Evolutionary conservation across 768 basidiomycete genomes (phyloP).

Genomic region (Lactarius deliciosus): DNA sequence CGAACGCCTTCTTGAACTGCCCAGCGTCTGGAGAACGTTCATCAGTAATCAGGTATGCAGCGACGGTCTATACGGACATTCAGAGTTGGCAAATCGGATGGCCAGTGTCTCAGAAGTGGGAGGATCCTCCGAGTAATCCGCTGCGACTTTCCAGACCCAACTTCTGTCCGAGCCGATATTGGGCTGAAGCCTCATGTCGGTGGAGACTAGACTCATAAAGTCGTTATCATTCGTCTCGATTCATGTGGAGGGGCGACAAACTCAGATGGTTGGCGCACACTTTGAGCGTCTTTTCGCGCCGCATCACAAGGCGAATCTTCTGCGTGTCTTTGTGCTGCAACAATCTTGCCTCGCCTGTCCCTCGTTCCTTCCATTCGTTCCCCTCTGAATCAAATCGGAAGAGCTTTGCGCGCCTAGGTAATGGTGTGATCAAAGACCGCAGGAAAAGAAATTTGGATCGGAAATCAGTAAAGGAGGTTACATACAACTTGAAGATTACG

Average conservation of each 20-base stretch:
- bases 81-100: constrained; percentile 95
- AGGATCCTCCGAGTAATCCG: constrained; percentile 90
- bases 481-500: constrained; percentile 93
- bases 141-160: constrained; percentile 98
- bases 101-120: constrained; percentile 94
- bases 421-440: constrained; percentile 7
- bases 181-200: constrained; percentile 92
- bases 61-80: constrained; percentile 58
- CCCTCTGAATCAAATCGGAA: constrained; percentile 84
- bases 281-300: constrained; percentile 99
- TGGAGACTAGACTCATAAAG: constrained; percentile 54
- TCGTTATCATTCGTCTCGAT: not conserved
- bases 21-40: constrained; percentile 57
- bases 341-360: constrained; percentile 93
- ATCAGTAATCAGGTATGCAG: constrained; percentile 6
- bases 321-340: constrained; percentile 85
- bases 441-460: constrained; percentile 25
- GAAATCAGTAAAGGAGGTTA: constrained; percentile 33
- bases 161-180: constrained; percentile 99
- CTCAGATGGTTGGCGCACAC: constrained; percentile 98
- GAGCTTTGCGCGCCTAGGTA: constrained; percentile 88
- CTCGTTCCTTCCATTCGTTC: constrained; percentile 97
- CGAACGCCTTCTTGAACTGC: constrained; percentile 88
- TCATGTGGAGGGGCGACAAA: constrained; percentile 40
- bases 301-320: constrained; percentile 96